Percentiles rank a stretch among this genome's conserved stretches.
Conservation (phyloP, 2,329 filamentous ascomycete species). For the Apiospora hydei region DNA sequence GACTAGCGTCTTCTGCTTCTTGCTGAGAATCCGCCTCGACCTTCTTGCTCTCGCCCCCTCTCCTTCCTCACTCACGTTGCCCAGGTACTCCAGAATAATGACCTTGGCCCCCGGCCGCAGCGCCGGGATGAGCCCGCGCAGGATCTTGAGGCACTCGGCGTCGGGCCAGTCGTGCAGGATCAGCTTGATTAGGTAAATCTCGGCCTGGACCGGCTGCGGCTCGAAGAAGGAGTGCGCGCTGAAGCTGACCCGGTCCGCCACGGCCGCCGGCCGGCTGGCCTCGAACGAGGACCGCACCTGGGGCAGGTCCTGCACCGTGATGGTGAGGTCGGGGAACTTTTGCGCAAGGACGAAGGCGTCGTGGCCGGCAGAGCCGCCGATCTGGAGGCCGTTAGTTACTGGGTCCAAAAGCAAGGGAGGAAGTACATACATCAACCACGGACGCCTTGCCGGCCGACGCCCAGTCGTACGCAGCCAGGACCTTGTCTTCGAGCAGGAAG, state of each 20-base stretch:
- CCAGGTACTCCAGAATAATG: conserved; percentile 48
- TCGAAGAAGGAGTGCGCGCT: conserved; percentile 48
- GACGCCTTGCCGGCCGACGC: conserved; percentile 43
- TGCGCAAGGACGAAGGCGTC: conserved; percentile 50
- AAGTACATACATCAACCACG: conserved; percentile 49
- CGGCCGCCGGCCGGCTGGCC: conserved; percentile 43
- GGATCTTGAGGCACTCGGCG: conserved; percentile 48
- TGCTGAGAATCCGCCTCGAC: background rate
- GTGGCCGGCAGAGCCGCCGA: conserved; percentile 53
- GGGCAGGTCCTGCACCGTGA: conserved; percentile 55
- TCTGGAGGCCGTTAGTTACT: conserved; percentile 32
- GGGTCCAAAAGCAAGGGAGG: background rate
- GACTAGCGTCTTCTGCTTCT: conserved; percentile 36
- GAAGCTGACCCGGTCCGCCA: conserved; percentile 45
- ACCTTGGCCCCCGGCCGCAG: conserved; percentile 52
- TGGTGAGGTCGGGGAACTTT: conserved; percentile 48
- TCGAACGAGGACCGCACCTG: conserved; percentile 45
- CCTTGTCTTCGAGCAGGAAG: conserved; percentile 45
- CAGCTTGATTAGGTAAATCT: conserved; percentile 60
- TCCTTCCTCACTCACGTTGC: conserved; percentile 40
- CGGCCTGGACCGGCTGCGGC: conserved; percentile 49
- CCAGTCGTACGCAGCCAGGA: conserved; percentile 47
- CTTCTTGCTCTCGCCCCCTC: background rate
- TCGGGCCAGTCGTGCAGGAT: conserved; percentile 66
- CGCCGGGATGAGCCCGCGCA: conserved; percentile 50